A percentile compares a stretch with the other conserved stretches of the same genome.
These are phyloP conservation scores for Arabidopsis suecica DNA, from an alignment of 345 rosid genomes.

Conservation along the genomic window DNA sequence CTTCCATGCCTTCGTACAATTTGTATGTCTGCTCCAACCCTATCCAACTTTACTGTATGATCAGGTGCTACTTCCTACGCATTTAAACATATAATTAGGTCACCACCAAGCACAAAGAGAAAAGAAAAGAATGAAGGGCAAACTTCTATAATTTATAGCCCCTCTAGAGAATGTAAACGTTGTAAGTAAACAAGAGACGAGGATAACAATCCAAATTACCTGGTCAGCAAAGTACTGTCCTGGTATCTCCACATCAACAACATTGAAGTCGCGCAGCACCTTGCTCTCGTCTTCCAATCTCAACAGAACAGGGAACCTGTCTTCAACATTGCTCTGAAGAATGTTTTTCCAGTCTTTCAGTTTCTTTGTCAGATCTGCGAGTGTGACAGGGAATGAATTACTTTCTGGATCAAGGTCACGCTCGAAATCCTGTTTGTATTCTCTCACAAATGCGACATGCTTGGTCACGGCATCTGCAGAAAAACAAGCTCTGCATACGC, in stretches of 20 bases:
- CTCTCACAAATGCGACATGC: constrained; percentile 97
- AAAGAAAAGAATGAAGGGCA: background rate
- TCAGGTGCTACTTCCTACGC: constrained; percentile 90
- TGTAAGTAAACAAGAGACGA: constrained; percentile 6
- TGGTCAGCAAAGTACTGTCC: constrained; percentile 97
- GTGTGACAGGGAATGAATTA: constrained; percentile 84
- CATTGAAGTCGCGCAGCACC: constrained; percentile 88
- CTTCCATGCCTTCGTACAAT: constrained; percentile 99
- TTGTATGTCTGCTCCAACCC: constrained; percentile 93
- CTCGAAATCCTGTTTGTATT: constrained; percentile 97
- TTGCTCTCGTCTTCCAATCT: constrained; percentile 95
- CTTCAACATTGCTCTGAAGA: constrained; percentile 97
- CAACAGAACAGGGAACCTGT: constrained; percentile 86
- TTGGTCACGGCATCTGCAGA: constrained; percentile 95
- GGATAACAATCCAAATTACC: constrained; percentile 51
- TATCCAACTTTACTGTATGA: constrained; percentile 88
- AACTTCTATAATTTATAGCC: constrained; percentile 1
- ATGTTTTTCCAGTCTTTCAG: constrained; percentile 95
- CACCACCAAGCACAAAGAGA: constrained; percentile 8
- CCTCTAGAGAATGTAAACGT: background rate
- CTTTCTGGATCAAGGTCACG: constrained; percentile 95
- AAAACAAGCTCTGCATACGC: constrained; percentile 98
- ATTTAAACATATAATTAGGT: constrained; percentile 20
- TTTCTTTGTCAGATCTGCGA: constrained; percentile 79
- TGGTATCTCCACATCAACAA: constrained; percentile 98